Conservation (phyloP, 768 basidiomycete species). For the Steccherinum ochraceum region DNA sequence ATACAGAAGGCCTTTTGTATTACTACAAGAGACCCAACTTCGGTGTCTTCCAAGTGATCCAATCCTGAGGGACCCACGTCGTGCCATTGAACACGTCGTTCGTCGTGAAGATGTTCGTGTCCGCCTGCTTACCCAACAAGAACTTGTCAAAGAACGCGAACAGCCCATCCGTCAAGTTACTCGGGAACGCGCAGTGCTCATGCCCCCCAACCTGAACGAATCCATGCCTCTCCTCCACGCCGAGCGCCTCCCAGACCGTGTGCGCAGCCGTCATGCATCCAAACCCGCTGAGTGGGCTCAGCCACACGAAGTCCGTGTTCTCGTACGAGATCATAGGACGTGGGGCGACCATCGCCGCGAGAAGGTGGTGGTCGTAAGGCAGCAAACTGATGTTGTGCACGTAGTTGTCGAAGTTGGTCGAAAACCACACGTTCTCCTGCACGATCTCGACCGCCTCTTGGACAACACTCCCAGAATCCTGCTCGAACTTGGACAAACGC, state of each 20-base stretch:
- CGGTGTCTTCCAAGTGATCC: conserved; percentile 47
- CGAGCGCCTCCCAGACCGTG: conserved; percentile 45
- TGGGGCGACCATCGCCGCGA: conserved; percentile 50
- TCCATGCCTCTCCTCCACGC: conserved; percentile 40
- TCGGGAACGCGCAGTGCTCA: conserved; percentile 49
- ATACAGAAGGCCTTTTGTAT: not conserved
- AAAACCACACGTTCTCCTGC: conserved; percentile 59
- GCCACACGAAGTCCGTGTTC: conserved; percentile 52
- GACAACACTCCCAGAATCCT: conserved; percentile 33
- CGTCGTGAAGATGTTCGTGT: conserved; percentile 40
- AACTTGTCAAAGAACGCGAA: conserved; percentile 53
- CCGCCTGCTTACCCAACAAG: conserved; percentile 38
- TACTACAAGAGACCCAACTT: conserved; percentile 22
- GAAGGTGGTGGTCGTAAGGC: conserved; percentile 56
- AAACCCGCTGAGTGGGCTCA: conserved; percentile 42
- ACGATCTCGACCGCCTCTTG: conserved; percentile 57
- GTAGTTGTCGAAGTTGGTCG: conserved; percentile 41
- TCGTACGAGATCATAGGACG: conserved; percentile 47
- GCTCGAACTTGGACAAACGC: conserved; percentile 48
- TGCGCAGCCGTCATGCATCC: conserved; percentile 47
- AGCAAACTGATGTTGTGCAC: conserved; percentile 38
- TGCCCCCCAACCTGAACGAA: conserved; percentile 50
- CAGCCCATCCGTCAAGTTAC: conserved; percentile 36
- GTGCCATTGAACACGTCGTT: conserved; percentile 34
- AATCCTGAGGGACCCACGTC: conserved; percentile 34